Evolutionary conservation across 139 green algal genomes (phyloP).

Genomic region (Axilococcus clingmanii): DNA sequence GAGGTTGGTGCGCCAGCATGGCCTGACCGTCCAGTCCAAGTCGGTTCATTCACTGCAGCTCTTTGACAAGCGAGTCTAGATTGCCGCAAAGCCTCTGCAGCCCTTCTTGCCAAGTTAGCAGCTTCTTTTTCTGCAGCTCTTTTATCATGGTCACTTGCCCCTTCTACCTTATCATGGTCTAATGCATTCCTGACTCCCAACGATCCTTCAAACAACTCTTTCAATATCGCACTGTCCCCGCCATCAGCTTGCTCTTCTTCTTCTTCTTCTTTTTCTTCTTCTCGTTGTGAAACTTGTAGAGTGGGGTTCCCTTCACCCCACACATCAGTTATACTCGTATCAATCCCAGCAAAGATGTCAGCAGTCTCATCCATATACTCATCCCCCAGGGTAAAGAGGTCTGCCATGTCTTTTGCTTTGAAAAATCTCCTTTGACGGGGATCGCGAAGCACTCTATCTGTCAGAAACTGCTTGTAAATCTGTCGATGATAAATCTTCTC

Average conservation of each 20-base stretch:
- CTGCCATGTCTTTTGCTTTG: constrained; percentile 71
- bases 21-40: constrained; percentile 77
- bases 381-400: constrained; percentile 87
- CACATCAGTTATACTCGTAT: neutral
- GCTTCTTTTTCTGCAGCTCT: constrained; percentile 47
- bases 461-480: constrained; percentile 38
- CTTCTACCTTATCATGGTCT: constrained; percentile 75
- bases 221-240: constrained; percentile 56
- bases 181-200: constrained; percentile 56
- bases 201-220: constrained; percentile 77
- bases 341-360: constrained; percentile 61
- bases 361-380: constrained; percentile 65
- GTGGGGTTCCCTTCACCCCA: neutral
- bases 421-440: constrained; percentile 91
- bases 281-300: neutral
- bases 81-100: constrained; percentile 59
- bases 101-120: constrained; percentile 28
- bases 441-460: constrained; percentile 70
- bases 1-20: constrained; percentile 44
- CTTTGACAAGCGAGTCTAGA: constrained; percentile 18
- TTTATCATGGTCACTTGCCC: constrained; percentile 52
- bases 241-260: neutral
- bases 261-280: neutral
- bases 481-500: constrained; percentile 96
- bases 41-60: constrained; percentile 61